Base-by-base conservation (phyloP, 805 yeast genomes). In the Myxozyma melibiosi region DNA sequence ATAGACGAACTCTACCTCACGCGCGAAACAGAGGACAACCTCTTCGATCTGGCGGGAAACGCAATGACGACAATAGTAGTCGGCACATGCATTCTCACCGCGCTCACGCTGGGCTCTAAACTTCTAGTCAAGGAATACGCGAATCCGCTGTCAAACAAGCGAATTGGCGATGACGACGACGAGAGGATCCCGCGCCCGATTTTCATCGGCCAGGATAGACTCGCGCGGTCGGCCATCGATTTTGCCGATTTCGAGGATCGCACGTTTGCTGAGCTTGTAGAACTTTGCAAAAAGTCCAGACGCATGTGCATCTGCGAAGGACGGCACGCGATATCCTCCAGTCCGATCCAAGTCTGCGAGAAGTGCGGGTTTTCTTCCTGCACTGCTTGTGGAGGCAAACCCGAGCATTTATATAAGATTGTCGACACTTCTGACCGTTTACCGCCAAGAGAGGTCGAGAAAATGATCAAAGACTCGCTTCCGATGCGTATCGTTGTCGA, bases 1-100 rank as follows among this genome's bases (percentile, higher is more conserved):
- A 47, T 53, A 9, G 57, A 53, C 11, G 57, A 53, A 34, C 38
- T 53, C 8, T 34, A 47, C 31, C 42, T 53, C 24, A 53, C 57
- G 5, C 47, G 53, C 22, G 57, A 53, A 24, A 46, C 49, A 11
- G 57, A 53, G 28, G 57, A 46, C 34, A 53, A 53, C 16, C 18
- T 53, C 39, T 46, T 47, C 20, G 52, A 53, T 25, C 42, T 53
- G 20, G 35, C 52, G 13, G 57, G 57, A n/a, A 53, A 53, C 14
- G 57, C 57, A 4, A 53, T 53, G 57, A 53, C 57, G 14, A 40
- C 57, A n/a, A 53, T 53, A 4, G 57, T 53, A 7, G 53, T 53
- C 18, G 57, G 57, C 11, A 18, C 52, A 9, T 44, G 47, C 22
- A 53, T 53, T 46, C 48, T 53, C 13, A 46, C 52, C 2, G 53